Conservation (phyloP, 2,329 filamentous ascomycete genomes). For the Fusarium metavorans region DNA sequence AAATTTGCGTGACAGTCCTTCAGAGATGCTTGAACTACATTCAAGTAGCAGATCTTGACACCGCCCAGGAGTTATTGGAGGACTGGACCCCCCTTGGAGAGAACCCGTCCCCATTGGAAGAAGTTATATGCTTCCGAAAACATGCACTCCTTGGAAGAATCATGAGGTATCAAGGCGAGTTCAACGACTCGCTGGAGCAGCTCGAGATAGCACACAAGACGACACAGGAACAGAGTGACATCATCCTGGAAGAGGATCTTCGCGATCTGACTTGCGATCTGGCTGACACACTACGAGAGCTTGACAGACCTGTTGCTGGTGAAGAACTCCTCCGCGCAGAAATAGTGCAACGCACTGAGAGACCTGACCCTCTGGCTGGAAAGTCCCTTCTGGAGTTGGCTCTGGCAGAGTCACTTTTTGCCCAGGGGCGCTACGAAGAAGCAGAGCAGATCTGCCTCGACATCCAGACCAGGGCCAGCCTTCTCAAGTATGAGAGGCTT, state of each 20-base stretch:
- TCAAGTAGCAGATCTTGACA: conserved; percentile 32
- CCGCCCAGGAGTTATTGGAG: conserved; percentile 29
- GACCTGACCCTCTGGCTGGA: conserved; percentile 19
- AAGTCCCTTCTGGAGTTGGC: conserved; percentile 36
- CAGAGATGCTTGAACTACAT: conserved; percentile 35
- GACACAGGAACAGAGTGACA: conserved; percentile 10
- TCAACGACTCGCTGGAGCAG: conserved; percentile 19
- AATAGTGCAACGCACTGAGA: conserved; percentile 22
- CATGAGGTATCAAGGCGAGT: conserved; percentile 31
- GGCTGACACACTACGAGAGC: conserved; percentile 37
- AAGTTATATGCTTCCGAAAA: conserved; percentile 33
- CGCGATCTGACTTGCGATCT: conserved; percentile 38
- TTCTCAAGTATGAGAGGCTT: conserved; percentile 37
- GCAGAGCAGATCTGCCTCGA: conserved; percentile 30
- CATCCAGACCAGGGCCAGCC: conserved; percentile 21
- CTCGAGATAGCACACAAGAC: conserved; percentile 18
- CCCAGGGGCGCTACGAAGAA: conserved; percentile 30
- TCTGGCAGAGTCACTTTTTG: conserved; percentile 36
- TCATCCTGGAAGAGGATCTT: conserved; percentile 37
- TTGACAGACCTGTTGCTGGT: conserved; percentile 25
- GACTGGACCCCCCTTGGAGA: conserved; percentile 29
- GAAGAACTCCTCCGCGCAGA: conserved; percentile 31
- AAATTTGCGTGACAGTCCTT: conserved; percentile 30
- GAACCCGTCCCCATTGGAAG: conserved; percentile 26
- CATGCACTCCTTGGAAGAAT: conserved; percentile 35